phyloP scores from a whole-genome alignment of 352 stramenopile species.

The Aphanomyces invadans region DNA sequence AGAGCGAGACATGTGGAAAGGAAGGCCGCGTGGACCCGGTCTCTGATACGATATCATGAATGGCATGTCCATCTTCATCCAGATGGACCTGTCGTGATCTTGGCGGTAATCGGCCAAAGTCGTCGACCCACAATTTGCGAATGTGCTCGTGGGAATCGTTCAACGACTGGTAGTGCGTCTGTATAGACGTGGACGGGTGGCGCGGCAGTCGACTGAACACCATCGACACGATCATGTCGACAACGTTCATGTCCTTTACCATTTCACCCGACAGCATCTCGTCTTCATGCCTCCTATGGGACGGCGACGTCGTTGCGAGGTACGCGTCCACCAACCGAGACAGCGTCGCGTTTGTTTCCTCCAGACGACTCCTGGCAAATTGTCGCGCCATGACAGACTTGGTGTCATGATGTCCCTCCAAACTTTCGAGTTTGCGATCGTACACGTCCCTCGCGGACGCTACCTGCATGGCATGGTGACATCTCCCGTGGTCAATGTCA shows the following conservation, averaged over 20 bases:
- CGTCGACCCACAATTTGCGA: slow-evolving; percentile 68
- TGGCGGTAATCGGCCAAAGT: slow-evolving; percentile 66
- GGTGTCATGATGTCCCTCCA: slow-evolving; percentile 9
- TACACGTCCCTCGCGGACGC: neutral
- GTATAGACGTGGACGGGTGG: slow-evolving; percentile 45
- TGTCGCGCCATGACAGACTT: slow-evolving; percentile 8
- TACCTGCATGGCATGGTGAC: neutral
- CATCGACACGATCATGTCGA: slow-evolving; percentile 84
- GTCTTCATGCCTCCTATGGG: slow-evolving; percentile 20
- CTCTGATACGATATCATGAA: neutral
- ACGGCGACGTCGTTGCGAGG: slow-evolving; percentile 43
- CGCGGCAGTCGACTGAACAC: slow-evolving; percentile 70
- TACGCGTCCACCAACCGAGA: slow-evolving; percentile 49
- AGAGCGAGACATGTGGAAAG: neutral
- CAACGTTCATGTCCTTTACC: slow-evolving; percentile 53
- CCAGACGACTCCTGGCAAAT: slow-evolving; percentile 29
- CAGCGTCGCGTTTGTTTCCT: slow-evolving; percentile 71
- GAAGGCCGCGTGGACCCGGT: slow-evolving; percentile 24
- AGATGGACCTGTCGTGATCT: slow-evolving; percentile 8
- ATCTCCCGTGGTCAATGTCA: neutral
- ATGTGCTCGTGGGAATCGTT: slow-evolving; percentile 76
- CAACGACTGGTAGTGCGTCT: slow-evolving; percentile 67
- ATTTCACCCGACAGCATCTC: slow-evolving; percentile 26
- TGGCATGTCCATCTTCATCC: slow-evolving; percentile 24
- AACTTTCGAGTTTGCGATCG: slow-evolving; percentile 37